These are phyloP conservation scores for Auriscalpium orientale DNA, from an alignment of 768 basidiomycete species.

Conservation along the genomic window DNA sequence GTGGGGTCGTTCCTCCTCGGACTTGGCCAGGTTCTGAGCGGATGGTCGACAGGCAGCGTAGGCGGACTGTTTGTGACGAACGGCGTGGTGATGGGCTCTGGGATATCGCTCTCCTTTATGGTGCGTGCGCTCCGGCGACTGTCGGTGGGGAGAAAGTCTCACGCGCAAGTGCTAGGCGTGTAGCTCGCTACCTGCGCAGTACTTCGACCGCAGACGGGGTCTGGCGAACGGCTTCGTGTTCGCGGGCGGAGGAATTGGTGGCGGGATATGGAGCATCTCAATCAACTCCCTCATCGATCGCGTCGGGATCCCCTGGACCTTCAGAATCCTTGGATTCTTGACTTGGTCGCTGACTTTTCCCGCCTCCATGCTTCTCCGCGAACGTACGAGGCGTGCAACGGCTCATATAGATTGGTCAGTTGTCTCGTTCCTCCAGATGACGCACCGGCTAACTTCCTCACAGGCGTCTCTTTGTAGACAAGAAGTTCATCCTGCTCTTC, in stretches of 20 bases:
- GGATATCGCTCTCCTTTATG: constrained; percentile 21
- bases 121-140: constrained; percentile 1
- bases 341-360: constrained; percentile 22
- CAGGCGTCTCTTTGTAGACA: constrained; percentile 25
- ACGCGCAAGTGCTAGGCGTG: constrained; percentile 16
- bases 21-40: constrained; percentile 22
- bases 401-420: constrained; percentile 19
- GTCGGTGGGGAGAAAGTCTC: not conserved
- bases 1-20: constrained; percentile 24
- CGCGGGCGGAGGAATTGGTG: constrained; percentile 25
- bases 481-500: constrained; percentile 22
- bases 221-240: constrained; percentile 30
- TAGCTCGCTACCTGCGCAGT: constrained; percentile 27
- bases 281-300: constrained; percentile 21
- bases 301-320: constrained; percentile 25
- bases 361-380: constrained; percentile 22
- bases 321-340: constrained; percentile 23
- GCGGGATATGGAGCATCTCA: constrained; percentile 22
- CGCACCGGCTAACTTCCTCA: not conserved
- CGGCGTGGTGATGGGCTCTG: constrained; percentile 23
- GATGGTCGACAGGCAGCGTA: constrained; percentile 17
- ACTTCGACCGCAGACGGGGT: constrained; percentile 26
- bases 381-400: constrained; percentile 15
- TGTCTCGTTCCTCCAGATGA: not conserved
- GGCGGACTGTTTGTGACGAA: constrained; percentile 23